Percentiles rank a stretch among this genome's conserved stretches.
phyloP scores from a whole-genome alignment of 257 asterid species.

The Perilla frutescens region DNA sequence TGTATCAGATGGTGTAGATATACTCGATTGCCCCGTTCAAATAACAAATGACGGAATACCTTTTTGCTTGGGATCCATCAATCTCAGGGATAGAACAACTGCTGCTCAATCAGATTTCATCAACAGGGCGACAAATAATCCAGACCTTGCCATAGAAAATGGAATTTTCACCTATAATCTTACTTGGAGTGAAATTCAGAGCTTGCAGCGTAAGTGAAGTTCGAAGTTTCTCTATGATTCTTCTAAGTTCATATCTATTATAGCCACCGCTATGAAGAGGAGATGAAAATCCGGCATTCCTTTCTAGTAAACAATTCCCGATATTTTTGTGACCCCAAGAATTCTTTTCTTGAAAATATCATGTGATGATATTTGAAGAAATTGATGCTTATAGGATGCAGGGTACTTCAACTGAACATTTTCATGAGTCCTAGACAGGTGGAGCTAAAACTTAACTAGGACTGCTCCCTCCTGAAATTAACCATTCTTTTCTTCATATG shows the following conservation, averaged over 20 bases:
- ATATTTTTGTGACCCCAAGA: no score
- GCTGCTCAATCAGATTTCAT: conserved; percentile 48
- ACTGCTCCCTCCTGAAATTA: not conserved
- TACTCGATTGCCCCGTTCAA: conserved; percentile 69
- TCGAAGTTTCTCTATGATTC: not conserved
- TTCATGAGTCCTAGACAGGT: not conserved
- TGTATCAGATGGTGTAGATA: conserved; percentile 71
- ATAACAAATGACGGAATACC: conserved; percentile 43
- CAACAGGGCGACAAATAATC: conserved; percentile 41
- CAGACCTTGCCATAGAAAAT: conserved; percentile 47
- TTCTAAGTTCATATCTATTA: not conserved
- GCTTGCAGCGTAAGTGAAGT: conserved; percentile 58
- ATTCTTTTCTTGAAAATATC: no score
- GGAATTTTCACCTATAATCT: conserved; percentile 71
- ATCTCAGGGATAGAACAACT: conserved; percentile 58
- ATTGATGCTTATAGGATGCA: not conserved
- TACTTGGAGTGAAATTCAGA: conserved; percentile 69
- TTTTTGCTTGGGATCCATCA: conserved; percentile 77
- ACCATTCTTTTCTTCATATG: not conserved
- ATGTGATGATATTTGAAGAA: not conserved
- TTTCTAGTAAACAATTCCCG: not conserved
- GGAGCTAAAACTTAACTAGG: not conserved
- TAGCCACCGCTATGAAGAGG: no score
- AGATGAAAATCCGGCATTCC: no score
- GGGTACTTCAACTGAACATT: conserved; percentile 1